Evolutionary conservation across 495 filamentous ascomycete species (phyloP).

Genomic region (Talaromyces ruber): DNA sequence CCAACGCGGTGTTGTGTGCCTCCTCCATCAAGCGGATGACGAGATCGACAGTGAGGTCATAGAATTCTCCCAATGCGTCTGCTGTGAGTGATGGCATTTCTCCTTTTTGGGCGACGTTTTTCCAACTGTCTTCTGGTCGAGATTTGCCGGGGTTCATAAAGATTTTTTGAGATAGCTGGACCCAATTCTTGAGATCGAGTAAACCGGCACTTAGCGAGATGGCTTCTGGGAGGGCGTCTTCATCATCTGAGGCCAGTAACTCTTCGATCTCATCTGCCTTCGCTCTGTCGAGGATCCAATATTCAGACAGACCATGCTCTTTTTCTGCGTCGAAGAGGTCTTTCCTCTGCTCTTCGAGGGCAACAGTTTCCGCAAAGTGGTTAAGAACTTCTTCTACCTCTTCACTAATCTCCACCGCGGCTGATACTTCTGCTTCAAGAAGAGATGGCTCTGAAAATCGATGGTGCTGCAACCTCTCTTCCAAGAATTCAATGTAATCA

Average conservation of each 20-base stretch:
- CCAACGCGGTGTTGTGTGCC: constrained; percentile 51
- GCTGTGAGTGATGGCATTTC: constrained; percentile 56
- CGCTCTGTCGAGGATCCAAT: constrained; percentile 45
- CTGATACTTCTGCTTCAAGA: constrained; percentile 30
- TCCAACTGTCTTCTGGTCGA: constrained; percentile 57
- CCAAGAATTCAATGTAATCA: constrained; percentile 56
- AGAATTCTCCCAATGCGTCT: constrained; percentile 66
- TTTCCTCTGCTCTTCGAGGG: constrained; percentile 44
- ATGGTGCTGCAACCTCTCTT: constrained; percentile 33
- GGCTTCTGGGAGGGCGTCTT: constrained; percentile 20
- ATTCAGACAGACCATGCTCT: constrained; percentile 36
- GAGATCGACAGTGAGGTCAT: constrained; percentile 55
- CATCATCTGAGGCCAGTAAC: constrained; percentile 17
- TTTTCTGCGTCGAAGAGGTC: constrained; percentile 46
- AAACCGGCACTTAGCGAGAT: constrained; percentile 45
- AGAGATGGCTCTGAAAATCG: background rate
- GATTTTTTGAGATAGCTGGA: constrained; percentile 52
- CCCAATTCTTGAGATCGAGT: constrained; percentile 51
- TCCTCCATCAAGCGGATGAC: constrained; percentile 63
- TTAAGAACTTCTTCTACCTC: constrained; percentile 60
- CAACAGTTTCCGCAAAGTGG: constrained; percentile 51
- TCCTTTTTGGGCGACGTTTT: constrained; percentile 29
- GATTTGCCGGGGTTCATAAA: constrained; percentile 69
- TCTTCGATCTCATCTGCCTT: constrained; percentile 32
- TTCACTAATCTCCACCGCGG: constrained; percentile 65